Evolutionary conservation across 768 basidiomycete genomes (phyloP).

Genomic region (Trametes cubensis): DNA sequence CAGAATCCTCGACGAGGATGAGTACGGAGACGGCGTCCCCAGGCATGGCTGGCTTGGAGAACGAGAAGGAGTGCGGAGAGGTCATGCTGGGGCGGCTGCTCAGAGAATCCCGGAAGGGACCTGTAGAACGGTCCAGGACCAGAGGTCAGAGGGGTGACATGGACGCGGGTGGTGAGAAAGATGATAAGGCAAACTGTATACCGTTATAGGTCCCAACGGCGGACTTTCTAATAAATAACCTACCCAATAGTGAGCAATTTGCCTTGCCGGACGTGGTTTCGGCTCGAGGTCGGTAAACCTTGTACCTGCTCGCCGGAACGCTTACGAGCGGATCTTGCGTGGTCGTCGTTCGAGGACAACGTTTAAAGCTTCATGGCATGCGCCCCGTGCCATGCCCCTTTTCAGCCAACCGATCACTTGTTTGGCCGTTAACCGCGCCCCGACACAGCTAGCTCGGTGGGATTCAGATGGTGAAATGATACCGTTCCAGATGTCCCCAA

Average conservation of each 20-base stretch:
- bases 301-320: constrained; percentile 8
- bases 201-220: constrained; percentile 32
- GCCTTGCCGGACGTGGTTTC: constrained; percentile 12
- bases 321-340: constrained; percentile 9
- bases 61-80: constrained; percentile 25
- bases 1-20: constrained; percentile 35
- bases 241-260: constrained; percentile 17
- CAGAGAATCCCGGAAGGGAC: constrained; percentile 23
- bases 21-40: constrained; percentile 33
- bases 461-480: too few relatives aligned
- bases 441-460: too few relatives aligned
- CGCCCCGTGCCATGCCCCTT: constrained; percentile 21
- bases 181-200: constrained; percentile 32
- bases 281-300: constrained; percentile 11
- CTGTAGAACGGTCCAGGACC: constrained; percentile 19
- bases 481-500: too few relatives aligned
- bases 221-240: constrained; percentile 31
- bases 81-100: constrained; percentile 23
- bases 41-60: constrained; percentile 27
- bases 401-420: constrained; percentile 22
- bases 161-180: constrained; percentile 27
- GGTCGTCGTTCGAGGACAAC: constrained; percentile 23
- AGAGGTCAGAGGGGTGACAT: constrained; percentile 17
- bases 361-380: constrained; percentile 36
- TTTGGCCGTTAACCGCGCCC: constrained; percentile 1